A percentile compares a stretch with the other conserved stretches of the same genome.
Evolutionary conservation across 306 rosid species (phyloP).

Genomic region (Clitoria ternatea): DNA sequence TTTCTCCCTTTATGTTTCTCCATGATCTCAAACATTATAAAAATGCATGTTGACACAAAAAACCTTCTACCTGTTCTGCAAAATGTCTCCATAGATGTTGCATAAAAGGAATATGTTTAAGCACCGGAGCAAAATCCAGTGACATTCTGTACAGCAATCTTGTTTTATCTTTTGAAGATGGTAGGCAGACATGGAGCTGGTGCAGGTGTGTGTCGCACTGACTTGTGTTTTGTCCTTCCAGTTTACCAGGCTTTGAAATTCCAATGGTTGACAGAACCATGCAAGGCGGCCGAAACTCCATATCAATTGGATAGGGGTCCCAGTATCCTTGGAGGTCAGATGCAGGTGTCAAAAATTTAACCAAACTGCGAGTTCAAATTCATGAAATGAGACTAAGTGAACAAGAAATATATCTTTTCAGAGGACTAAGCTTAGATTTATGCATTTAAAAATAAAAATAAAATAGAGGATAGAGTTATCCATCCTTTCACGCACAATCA

Average conservation of each 20-base stretch:
- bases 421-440: background rate
- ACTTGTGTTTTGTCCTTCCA: slow-evolving; percentile 68
- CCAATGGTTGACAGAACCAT: slow-evolving; percentile 95
- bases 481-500: background rate
- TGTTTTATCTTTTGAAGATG: slow-evolving; percentile 71
- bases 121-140: slow-evolving; percentile 75
- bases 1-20: background rate
- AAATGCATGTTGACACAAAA: background rate
- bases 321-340: slow-evolving; percentile 90
- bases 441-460: background rate
- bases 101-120: slow-evolving; percentile 78
- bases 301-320: slow-evolving; percentile 95
- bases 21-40: background rate
- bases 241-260: slow-evolving; percentile 87
- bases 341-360: slow-evolving; percentile 80
- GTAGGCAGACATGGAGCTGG: slow-evolving; percentile 92
- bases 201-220: slow-evolving; percentile 85
- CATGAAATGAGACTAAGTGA: background rate
- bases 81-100: slow-evolving; percentile 78
- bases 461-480: background rate
- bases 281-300: slow-evolving; percentile 95
- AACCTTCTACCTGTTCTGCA: slow-evolving; percentile 65
- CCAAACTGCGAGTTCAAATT: slow-evolving; percentile 61
- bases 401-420: slow-evolving; percentile 1
- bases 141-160: slow-evolving; percentile 90